phyloP scores from a whole-genome alignment of 2,329 filamentous ascomycete genomes.

The Ophiostoma ulmi region DNA sequence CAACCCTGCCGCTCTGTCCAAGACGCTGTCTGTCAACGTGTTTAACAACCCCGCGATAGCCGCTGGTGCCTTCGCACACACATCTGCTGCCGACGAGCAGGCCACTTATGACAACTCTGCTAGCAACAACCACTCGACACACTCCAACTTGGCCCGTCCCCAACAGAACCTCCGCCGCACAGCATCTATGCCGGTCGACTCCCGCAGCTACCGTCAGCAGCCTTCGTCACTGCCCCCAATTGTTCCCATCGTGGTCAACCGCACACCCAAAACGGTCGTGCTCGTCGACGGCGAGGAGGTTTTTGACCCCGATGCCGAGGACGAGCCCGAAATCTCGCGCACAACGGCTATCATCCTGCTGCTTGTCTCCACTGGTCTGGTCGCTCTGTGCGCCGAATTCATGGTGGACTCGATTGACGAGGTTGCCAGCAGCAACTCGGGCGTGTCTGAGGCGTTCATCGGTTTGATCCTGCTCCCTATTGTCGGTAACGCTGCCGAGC shows the following conservation, averaged over 20 bases:
- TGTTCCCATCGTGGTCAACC: slow-evolving; percentile 33
- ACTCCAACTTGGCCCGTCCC: slow-evolving; percentile 10
- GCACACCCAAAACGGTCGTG: slow-evolving; percentile 24
- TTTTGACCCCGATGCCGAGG: slow-evolving; percentile 32
- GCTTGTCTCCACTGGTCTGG: slow-evolving; percentile 49
- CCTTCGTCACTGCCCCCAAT: slow-evolving; percentile 32
- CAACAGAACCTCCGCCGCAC: slow-evolving; percentile 42
- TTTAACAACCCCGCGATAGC: slow-evolving; percentile 37
- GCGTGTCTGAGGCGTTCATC: slow-evolving; percentile 53
- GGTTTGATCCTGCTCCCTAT: slow-evolving; percentile 59
- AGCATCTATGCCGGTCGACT: slow-evolving; percentile 46
- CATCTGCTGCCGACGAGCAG: neutral
- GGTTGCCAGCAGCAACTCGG: slow-evolving; percentile 43
- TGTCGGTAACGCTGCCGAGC: slow-evolving; percentile 59
- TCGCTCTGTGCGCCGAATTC: slow-evolving; percentile 57
- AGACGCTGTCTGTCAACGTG: slow-evolving; percentile 55
- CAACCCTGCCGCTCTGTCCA: slow-evolving; percentile 46
- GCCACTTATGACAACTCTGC: neutral
- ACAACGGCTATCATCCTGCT: slow-evolving; percentile 47
- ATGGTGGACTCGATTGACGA: slow-evolving; percentile 56
- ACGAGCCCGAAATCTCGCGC: slow-evolving; percentile 38
- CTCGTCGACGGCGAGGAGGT: slow-evolving; percentile 15
- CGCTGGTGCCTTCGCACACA: neutral
- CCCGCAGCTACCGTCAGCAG: slow-evolving; percentile 27
- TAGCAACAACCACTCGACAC: neutral